Percentiles rank a stretch among this genome's conserved stretches.
These are phyloP conservation scores for Craterostigma plantagineum DNA, from an alignment of 257 asterid species.

Conservation along the genomic window DNA sequence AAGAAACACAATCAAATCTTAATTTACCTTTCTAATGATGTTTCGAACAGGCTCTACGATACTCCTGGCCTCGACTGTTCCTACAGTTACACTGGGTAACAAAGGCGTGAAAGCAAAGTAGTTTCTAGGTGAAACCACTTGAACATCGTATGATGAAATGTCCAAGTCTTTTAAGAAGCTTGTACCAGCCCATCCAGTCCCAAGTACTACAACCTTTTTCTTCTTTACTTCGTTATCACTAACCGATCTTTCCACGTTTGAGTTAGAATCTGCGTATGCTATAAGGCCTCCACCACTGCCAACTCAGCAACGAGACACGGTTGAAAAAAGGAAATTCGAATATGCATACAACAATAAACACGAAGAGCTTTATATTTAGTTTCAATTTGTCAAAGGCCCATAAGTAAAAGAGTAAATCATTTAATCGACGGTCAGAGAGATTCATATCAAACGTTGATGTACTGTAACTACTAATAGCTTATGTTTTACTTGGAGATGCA, in stretches of 20 bases:
- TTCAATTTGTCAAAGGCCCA: too few relatives aligned
- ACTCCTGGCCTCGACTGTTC: conserved; percentile 94
- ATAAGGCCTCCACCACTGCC: conserved; percentile 67
- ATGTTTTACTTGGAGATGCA: too few relatives aligned
- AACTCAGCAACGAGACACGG: conserved; percentile 6
- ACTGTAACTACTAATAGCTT: too few relatives aligned
- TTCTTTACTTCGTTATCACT: conserved; percentile 19
- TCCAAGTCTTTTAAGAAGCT: conserved; percentile 79
- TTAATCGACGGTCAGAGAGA: too few relatives aligned
- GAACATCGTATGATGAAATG: conserved; percentile 63
- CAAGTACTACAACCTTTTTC: conserved; percentile 73
- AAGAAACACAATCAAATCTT: not conserved
- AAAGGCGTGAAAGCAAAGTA: conserved; percentile 97
- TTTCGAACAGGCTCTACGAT: conserved; percentile 89
- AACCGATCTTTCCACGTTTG: conserved; percentile 16
- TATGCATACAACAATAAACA: not conserved
- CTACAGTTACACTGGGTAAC: conserved; percentile 95
- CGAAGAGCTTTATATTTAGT: not conserved
- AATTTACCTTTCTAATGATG: conserved; percentile 58
- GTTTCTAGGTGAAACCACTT: conserved; percentile 84
- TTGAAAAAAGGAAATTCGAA: conserved; percentile 3
- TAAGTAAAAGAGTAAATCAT: too few relatives aligned
- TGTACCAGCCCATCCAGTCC: conserved; percentile 96
- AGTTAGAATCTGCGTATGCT: conserved; percentile 44
- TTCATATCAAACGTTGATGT: too few relatives aligned